Evolutionary conservation across 139 green algal species (phyloP), one percentile per base, ranked within the genome.

Genomic region (Coelastrella sp.): DNA sequence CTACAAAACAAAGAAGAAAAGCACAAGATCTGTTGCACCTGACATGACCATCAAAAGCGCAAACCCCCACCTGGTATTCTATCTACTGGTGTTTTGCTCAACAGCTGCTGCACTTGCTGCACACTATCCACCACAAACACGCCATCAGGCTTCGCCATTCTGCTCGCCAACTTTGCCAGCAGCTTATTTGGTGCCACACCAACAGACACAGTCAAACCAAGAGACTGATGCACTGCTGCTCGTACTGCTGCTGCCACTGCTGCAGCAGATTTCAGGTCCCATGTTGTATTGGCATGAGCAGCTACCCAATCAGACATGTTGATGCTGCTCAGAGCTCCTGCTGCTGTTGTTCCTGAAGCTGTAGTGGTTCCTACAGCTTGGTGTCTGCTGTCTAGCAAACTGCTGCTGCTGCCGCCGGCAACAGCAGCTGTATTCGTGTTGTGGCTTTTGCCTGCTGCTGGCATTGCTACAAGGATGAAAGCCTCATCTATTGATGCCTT

Each of bases 101-200:
- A 86, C 81, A 88, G 60, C 77, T 37, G 50, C 21, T 73, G 64
- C 40, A 89, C 85, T 9, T 75, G 86, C 0, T 19, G 48, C 40
- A 69, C 27, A 25, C 30, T 35, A 2, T 48, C 59, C 62, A 93
- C 50, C n/a, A 80, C 71, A 7, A 32, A 35, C 43, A 94, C 43
- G 25, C 94, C 94, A 76, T 96, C 89, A 27, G 94, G 94, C 81
- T 96, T 96, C 62, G 91, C 91, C 3, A 69, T 57, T 3, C 86
- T 53, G 35, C 87, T 92, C 5, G 93, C 92, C 63, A 89, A 75
- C 75, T 95, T 93, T 23, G 94, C 94, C 34, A 97, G 76, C 77
- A 96, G 88, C 83, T 92, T 92, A 79, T 96, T 96, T n/a, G 48
- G 67, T 2, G 87, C 92, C 0, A 96, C 87, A 27, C 94, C 94